Base-by-base conservation (phyloP, 345 rosid genomes). In the Murraya koenigii region DNA sequence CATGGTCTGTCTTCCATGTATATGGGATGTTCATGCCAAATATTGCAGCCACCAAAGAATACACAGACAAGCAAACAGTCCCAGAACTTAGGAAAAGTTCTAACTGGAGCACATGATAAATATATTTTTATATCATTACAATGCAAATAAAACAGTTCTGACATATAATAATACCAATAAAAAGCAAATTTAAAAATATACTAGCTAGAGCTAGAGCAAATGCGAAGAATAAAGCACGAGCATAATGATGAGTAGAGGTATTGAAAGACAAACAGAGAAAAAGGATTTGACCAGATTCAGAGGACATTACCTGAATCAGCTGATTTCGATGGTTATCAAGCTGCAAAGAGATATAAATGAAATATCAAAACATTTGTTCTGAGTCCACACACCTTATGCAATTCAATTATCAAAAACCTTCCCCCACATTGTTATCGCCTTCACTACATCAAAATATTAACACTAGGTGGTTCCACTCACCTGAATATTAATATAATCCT, bases 401-500 rank as follows among this genome's bases (percentile, higher is more conserved):
- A 78, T 72, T 3, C 17, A 69, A 47, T 68, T 35, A 70, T 69
- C 22, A 7, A 49, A 75, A 66, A 52, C 60, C 33, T 52, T 63
- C 49, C 69, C 1, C 71, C 75, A 68, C 47, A 55, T 54, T 44
- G 49, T 66, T 60, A 47, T 55, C 56, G 52, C 54, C 38, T 44
- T 66, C 39, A 19, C 20, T 66, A 7, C 3, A 52, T 55, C 66
- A 44, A 41, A 22, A 32, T 75, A 8, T 1, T 7, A 14, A 2
- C 15, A 14, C 1, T 13, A 22, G 11, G 52, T 26, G 33, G 39
- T 10, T 20, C 44, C 8, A 55, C 41, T 78, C 70, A 86, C 87
- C 86, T 87, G 93, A 80, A 91, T 91, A 83, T 89, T 91, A 66
- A 91, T 91, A 73, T 91, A 90, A 82, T 91, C 95, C 83, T 91